These are phyloP conservation scores for Paramecium bursaria DNA, from an alignment of 73 alveolate species.

Conservation along the genomic window DNA sequence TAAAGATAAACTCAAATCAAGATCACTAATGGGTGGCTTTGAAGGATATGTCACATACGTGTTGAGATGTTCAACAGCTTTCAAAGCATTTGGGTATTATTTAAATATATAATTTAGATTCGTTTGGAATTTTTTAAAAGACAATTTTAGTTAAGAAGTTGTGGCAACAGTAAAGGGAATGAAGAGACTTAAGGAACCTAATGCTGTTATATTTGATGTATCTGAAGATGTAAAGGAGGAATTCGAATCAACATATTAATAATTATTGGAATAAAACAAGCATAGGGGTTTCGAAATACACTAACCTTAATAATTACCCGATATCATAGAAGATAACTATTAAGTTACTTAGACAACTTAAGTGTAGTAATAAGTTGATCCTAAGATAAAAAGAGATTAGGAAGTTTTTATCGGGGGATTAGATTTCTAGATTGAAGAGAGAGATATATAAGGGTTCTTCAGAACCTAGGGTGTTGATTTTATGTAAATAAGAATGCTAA, in stretches of 20 bases:
- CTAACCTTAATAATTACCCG: slow-evolving; percentile 40
- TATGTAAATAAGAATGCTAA: slow-evolving; percentile 39
- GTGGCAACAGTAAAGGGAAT: slow-evolving; percentile 51
- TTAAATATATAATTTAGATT: background rate
- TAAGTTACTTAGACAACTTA: background rate
- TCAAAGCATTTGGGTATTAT: slow-evolving; percentile 53
- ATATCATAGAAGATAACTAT: slow-evolving; percentile 46
- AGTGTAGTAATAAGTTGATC: slow-evolving; percentile 8
- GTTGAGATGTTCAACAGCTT: slow-evolving; percentile 25
- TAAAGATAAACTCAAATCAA: slow-evolving; percentile 78
- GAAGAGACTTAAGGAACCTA: slow-evolving; percentile 39
- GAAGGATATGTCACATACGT: slow-evolving; percentile 77
- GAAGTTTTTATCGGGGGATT: slow-evolving; percentile 71
- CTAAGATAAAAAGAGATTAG: slow-evolving; percentile 52
- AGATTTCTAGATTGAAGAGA: slow-evolving; percentile 34
- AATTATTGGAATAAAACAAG: slow-evolving; percentile 1
- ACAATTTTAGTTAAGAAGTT: slow-evolving; percentile 53
- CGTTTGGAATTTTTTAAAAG: slow-evolving; percentile 62
- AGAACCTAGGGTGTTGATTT: slow-evolving; percentile 53
- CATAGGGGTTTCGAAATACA: slow-evolving; percentile 40
- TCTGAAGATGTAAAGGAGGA: slow-evolving; percentile 70
- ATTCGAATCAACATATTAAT: slow-evolving; percentile 20
- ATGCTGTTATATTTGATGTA: slow-evolving; percentile 61
- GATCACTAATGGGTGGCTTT: slow-evolving; percentile 80
- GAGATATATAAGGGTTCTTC: slow-evolving; percentile 2